A percentile compares a stretch with the other conserved stretches of the same genome.
Conservation (phyloP, 2,329 filamentous ascomycete species). For the Geosmithia putterillii region DNA sequence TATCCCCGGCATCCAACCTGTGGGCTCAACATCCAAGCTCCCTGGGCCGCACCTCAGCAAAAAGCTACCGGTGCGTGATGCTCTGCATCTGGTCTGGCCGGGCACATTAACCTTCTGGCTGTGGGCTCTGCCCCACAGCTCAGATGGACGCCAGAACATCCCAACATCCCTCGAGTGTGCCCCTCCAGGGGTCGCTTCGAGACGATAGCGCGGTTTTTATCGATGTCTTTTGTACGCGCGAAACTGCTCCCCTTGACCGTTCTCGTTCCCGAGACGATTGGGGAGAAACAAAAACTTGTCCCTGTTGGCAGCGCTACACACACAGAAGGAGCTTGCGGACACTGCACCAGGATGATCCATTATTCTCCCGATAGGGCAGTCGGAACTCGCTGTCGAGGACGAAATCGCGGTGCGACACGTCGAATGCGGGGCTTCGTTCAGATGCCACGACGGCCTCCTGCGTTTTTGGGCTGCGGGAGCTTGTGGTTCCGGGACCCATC, state of each 20-base stretch:
- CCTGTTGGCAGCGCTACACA: constrained; percentile 72
- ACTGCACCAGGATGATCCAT: not conserved
- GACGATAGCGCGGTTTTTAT: constrained; percentile 75
- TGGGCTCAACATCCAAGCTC: constrained; percentile 16
- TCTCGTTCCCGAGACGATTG: constrained; percentile 27
- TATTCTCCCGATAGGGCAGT: not conserved
- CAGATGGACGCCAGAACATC: constrained; percentile 34
- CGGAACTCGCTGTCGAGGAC: not conserved
- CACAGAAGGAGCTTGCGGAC: constrained; percentile 50
- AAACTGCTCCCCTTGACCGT: constrained; percentile 47
- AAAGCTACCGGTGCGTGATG: constrained; percentile 30
- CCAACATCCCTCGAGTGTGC: constrained; percentile 31
- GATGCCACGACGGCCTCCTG: not conserved
- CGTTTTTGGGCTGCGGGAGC: constrained; percentile 24
- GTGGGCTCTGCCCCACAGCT: constrained; percentile 27
- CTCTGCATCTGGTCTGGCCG: constrained; percentile 34
- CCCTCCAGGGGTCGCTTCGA: constrained; percentile 26
- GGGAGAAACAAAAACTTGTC: constrained; percentile 95
- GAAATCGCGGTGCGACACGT: not conserved
- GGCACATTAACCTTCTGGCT: constrained; percentile 41
- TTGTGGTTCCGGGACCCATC: constrained; percentile 59
- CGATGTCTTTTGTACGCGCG: constrained; percentile 89
- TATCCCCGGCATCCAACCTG: constrained; percentile 8
- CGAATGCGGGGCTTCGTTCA: not conserved
- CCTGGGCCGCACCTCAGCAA: constrained; percentile 27